Evolutionary conservation across 768 basidiomycete genomes (phyloP), one percentile per base, ranked within the genome.

Genomic region (Paxillus rubicundulus): DNA sequence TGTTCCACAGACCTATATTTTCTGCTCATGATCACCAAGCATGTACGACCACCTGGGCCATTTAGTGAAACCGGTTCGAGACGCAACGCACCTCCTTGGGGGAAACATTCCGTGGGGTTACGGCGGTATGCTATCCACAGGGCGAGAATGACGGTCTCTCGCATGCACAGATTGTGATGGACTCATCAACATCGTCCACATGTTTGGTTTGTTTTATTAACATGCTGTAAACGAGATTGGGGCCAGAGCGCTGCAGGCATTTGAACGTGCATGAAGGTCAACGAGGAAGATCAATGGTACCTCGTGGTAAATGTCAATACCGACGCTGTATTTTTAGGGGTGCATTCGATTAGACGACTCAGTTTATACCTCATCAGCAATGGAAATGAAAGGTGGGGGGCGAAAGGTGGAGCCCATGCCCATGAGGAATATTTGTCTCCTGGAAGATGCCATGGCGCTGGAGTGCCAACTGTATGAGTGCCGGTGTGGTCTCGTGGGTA

Each of bases 31-130:
- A 57, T 39, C 32, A 47, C 53, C 32, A 9, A 52, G 43, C 50
- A 65, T 56, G 61, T 53, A 52, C 39, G 28, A 54, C 52, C 38
- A 36, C 36, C 9, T 4, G 9, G 45, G 28, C 37, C 36, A 55
- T 45, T 47, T 21, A 40, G 18, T 41, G 36, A 40, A 45, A 53
- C 24, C 46, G 38, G 47, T 28, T 36, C 24, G 44, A 27, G 36
- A 40, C 42, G 28, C 48, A 28, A 17, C 40, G 45, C 43, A 48
- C 21, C 21, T 50, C 28, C 8, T 38, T 33, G 20, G n/a, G 1
- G 14, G 18, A 41, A 9, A 24, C 6, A 32, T 33, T 37, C 20
- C 33, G n/a, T 50, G 34, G 50, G 32, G 30, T 2, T 24, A 5
- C 21, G 2, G 5, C 21, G 3, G 21, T 24, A 24, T 20, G 6